These are phyloP conservation scores for Panicum virgatum DNA, from an alignment of 202 grass and related monocot genomes.

Conservation along the genomic window DNA sequence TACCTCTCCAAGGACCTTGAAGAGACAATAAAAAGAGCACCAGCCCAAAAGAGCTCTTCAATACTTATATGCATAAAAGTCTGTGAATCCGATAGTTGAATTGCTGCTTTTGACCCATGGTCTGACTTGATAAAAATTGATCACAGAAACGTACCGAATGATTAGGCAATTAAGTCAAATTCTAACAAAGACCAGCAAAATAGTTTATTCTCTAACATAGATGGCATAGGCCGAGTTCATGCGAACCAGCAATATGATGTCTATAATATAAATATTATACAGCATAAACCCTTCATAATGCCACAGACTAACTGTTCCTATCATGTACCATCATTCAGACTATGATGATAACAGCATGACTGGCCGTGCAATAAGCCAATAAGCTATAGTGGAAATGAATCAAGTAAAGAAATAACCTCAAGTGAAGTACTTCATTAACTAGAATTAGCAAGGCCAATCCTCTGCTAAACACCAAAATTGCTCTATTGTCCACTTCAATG, in stretches of 20 bases:
- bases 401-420: slow-evolving; percentile 20
- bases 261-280: slow-evolving; percentile 36
- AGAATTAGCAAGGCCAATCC: slow-evolving; percentile 26
- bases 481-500: slow-evolving; percentile 1
- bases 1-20: not conserved
- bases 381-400: slow-evolving; percentile 28
- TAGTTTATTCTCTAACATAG: slow-evolving; percentile 8
- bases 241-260: not conserved
- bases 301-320: slow-evolving; percentile 23
- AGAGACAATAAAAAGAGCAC: too few relatives aligned
- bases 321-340: slow-evolving; percentile 42
- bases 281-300: slow-evolving; percentile 21
- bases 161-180: not conserved
- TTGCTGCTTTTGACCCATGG: not conserved
- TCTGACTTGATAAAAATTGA: not conserved
- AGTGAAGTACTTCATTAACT: slow-evolving; percentile 28
- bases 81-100: not conserved
- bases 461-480: slow-evolving; percentile 52
- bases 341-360: slow-evolving; percentile 15
- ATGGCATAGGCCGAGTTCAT: not conserved
- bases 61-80: not conserved
- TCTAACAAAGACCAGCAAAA: not conserved
- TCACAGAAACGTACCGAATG: not conserved
- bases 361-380: slow-evolving; percentile 1
- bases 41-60: not conserved